These are phyloP conservation scores for Gloeophyllum trabeum DNA, from an alignment of 768 basidiomycete genomes.

Conservation along the genomic window DNA sequence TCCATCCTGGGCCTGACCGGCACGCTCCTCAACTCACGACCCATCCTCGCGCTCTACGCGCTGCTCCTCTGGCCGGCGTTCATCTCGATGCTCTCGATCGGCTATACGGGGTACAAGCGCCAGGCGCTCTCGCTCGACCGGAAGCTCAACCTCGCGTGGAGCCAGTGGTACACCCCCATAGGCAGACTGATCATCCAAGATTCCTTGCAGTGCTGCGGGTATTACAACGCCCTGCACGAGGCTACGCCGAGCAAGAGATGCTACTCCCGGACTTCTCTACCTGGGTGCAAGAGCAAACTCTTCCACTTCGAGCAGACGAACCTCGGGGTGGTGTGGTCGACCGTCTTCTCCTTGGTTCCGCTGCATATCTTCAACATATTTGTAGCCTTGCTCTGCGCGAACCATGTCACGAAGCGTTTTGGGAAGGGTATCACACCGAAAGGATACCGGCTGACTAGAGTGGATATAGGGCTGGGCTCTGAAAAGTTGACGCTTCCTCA, in stretches of 20 bases:
- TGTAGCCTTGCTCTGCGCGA: slow-evolving; percentile 51
- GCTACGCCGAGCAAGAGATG: slow-evolving; percentile 46
- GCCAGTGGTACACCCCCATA: slow-evolving; percentile 41
- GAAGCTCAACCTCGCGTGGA: slow-evolving; percentile 63
- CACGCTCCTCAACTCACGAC: slow-evolving; percentile 53
- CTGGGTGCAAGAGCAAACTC: slow-evolving; percentile 58
- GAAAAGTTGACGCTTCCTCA: too few species aligned
- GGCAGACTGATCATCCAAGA: slow-evolving; percentile 52
- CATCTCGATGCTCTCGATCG: slow-evolving; percentile 43
- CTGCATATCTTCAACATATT: slow-evolving; percentile 51
- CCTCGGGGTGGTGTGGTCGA: slow-evolving; percentile 34
- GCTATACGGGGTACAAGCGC: slow-evolving; percentile 56
- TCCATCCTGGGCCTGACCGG: slow-evolving; percentile 51
- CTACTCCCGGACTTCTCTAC: slow-evolving; percentile 47
- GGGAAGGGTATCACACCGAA: slow-evolving; percentile 55
- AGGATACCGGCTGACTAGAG: slow-evolving; percentile 40
- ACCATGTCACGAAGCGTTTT: slow-evolving; percentile 51
- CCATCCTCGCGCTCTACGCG: slow-evolving; percentile 54
- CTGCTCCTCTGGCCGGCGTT: slow-evolving; percentile 59
- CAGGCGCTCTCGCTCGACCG: slow-evolving; percentile 47
- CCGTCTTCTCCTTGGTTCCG: slow-evolving; percentile 44
- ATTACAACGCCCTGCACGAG: slow-evolving; percentile 48
- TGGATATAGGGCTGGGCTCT: too few species aligned
- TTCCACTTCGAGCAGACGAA: slow-evolving; percentile 37
- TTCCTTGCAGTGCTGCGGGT: slow-evolving; percentile 55